Evolutionary conservation across 2,329 filamentous ascomycete species (phyloP).

Genomic region (Neodidymelliopsis sp.): DNA sequence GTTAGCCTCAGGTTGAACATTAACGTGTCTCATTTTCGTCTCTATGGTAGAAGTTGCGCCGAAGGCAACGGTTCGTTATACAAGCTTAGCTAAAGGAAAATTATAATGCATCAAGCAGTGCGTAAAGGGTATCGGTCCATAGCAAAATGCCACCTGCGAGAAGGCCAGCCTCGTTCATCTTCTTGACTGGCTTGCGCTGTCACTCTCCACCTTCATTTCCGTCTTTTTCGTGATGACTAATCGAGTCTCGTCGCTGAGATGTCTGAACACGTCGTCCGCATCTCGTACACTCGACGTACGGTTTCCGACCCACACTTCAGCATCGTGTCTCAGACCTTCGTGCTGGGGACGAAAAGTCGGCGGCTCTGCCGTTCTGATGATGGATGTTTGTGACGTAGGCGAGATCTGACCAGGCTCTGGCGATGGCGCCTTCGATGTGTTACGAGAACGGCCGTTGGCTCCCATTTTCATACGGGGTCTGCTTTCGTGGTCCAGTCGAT

Average conservation of each 20-base stretch:
- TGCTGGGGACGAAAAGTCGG: constrained; percentile 34
- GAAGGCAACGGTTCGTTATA: neutral
- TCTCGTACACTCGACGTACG: constrained; percentile 21
- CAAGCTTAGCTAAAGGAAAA: neutral
- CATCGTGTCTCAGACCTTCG: constrained; percentile 27
- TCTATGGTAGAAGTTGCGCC: neutral
- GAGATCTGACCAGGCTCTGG: constrained; percentile 14
- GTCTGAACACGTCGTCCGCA: constrained; percentile 25
- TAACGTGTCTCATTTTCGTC: constrained; percentile 11
- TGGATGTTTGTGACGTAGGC: constrained; percentile 18
- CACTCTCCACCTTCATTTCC: constrained; percentile 40
- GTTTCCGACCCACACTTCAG: constrained; percentile 34
- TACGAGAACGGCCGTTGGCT: neutral
- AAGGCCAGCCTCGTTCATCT: neutral
- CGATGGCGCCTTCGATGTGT: constrained; percentile 10
- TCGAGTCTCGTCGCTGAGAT: constrained; percentile 23
- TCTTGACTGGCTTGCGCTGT: constrained; percentile 24
- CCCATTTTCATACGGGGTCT: constrained; percentile 2
- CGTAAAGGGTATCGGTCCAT: constrained; percentile 15
- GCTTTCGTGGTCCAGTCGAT: constrained; percentile 4
- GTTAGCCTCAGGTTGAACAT: neutral
- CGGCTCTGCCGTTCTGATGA: constrained; percentile 25
- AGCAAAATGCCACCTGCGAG: constrained; percentile 1
- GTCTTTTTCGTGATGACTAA: constrained; percentile 42
- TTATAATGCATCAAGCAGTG: constrained; percentile 4